Conservation (phyloP, 2,329 filamentous ascomycete species). For the Pseudocercospora musae region DNA sequence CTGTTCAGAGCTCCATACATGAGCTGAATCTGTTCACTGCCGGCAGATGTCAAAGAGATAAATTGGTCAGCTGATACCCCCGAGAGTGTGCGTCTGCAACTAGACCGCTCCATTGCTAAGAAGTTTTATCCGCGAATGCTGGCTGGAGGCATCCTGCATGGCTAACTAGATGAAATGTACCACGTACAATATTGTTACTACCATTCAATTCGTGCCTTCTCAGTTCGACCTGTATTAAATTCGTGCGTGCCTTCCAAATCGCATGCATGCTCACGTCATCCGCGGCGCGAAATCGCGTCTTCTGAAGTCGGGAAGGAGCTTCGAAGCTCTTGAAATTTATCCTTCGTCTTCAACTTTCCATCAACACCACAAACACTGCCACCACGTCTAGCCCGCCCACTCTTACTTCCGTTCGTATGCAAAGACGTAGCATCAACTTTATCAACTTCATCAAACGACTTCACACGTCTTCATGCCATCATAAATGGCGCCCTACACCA, state of each 20-base stretch:
- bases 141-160: slow-evolving; percentile 6
- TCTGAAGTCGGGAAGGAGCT: background rate
- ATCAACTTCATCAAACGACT: no score
- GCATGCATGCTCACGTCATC: background rate
- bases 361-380: background rate
- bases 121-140: slow-evolving; percentile 9
- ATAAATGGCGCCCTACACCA: slow-evolving; percentile 57
- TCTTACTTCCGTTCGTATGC: background rate
- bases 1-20: slow-evolving; percentile 12
- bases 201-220: background rate
- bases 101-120: slow-evolving; percentile 12
- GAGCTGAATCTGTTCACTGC: slow-evolving; percentile 13
- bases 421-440: no score
- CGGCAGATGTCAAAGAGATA: slow-evolving; percentile 13
- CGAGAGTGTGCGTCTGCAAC: slow-evolving; percentile 12
- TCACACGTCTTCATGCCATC: background rate
- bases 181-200: background rate
- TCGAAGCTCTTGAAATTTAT: background rate
- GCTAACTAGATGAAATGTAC: slow-evolving; percentile 7
- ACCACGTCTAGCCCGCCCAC: background rate
- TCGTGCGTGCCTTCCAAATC: background rate
- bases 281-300: background rate
- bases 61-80: slow-evolving; percentile 24
- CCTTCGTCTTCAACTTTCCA: background rate
- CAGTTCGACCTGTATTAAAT: background rate